Evolutionary conservation across 108 stramenopile genomes (phyloP), one percentile per base, ranked within the genome.

Genomic region (Cyclotella cryptica): DNA sequence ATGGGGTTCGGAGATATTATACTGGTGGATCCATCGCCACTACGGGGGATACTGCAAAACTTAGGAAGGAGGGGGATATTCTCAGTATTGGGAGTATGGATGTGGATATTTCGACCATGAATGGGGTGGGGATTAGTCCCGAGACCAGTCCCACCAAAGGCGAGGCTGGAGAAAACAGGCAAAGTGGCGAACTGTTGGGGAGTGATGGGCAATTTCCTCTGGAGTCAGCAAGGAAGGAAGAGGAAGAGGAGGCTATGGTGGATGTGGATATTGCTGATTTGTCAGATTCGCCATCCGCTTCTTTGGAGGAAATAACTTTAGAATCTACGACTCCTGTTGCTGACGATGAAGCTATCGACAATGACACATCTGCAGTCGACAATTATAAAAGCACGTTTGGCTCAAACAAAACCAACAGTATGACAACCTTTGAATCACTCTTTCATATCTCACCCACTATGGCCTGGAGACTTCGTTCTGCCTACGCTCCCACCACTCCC

Each of bases 361-460:
- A 35, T 58, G 15, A 8, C 13, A 7, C 54, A 55, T 71, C 52
- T 41, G 22, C 69, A 0, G 8, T 26, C 30, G 26, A 21, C 57
- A 11, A 53, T 3, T 7, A 64, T 5, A 62, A 47, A 60, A 54
- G 52, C 59, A 53, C 43, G 9, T 47, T 61, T 26, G 40, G 19
- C 27, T 30, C 46, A 19, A 27, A 47, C 22, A 77, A 53, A 41
- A 18, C 49, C 28, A 69, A 35, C 35, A 35, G 3, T 51, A 83
- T 72, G 53, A 83, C 75, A 52, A 60, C 75, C 17, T 83, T 83
- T 45, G 81, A 83, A 72, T 83, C 75, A n/a, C 64, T 83, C 42
- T 76, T 65, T 21, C 75, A 83, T 46, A 54, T 81, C 71, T 76
- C 75, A 10, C 74, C 74, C 8, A 59, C 75, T 8, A 66, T 72